Evolutionary conservation across 1,284 basidiomycete genomes (phyloP), one percentile per base, ranked within the genome.

Genomic region (Bjerkandera adusta): DNA sequence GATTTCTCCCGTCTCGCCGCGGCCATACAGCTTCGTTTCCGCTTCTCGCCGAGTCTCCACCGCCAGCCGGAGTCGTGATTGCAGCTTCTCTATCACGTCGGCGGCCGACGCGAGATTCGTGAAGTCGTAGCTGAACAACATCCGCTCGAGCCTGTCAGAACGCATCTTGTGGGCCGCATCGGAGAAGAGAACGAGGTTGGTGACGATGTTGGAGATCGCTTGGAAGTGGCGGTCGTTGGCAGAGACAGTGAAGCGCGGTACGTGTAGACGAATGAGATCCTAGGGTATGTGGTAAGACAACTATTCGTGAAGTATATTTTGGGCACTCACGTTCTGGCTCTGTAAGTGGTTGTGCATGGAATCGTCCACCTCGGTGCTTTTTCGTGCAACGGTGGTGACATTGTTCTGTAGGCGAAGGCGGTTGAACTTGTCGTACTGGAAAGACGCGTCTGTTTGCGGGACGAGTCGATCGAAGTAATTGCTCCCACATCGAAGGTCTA

Each of bases 341-440:
- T 83, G 79, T 16, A 97, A 66, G 65, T 96, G 91, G 29, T 81
- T 77, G 45, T 77, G 73, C 16, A 65, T 65, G 33, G 70, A 66
- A 42, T 62, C 66, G 43, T 59, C 54, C 38, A 71, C 62, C 29
- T 66, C 57, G 27, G 65, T 61, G 10, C 66, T 38, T 53, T 25
- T 32, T 7, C 64, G 65, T 51, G 68, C 51, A 50, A 74, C 67
- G 43, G 79, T 75, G 32, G 80, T 79, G 5, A 81, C 69, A 49
- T 81, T 84, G 58, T 86, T 91, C 34, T 88, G 83, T 41, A 97
- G 70, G 22, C 93, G 84, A 10, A 96, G 76, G 37, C 88, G 83
- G 65, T 99, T 98, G 73, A 97, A 97, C 64, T 92, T 93, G 74
- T 99, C 96, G 62, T 95, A 92, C 45, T 87, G 84, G 55, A 97